Conservation (phyloP, 2,329 filamentous ascomycete genomes). For the Trichothecium sympodiale region DNA sequence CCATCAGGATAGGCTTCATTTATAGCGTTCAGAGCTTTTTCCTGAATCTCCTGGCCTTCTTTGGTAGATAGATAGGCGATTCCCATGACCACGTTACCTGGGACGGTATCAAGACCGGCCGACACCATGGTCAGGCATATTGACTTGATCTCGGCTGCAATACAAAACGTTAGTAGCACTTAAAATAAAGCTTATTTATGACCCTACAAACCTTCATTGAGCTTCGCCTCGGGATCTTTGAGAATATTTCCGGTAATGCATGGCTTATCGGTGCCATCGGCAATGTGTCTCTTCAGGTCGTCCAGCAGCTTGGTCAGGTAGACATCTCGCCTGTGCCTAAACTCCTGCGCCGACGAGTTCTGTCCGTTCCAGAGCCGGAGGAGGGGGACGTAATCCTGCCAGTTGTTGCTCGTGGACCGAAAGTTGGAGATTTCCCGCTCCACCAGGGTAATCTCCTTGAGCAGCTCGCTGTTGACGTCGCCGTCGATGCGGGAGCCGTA, state of each 20-base stretch:
- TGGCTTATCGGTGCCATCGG: constrained; percentile 26
- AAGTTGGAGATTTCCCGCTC: constrained; percentile 69
- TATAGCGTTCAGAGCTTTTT: constrained; percentile 59
- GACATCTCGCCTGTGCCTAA: constrained; percentile 55
- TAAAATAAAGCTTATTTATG: neutral
- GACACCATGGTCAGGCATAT: constrained; percentile 77
- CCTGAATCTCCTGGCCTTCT: constrained; percentile 59
- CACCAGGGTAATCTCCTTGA: constrained; percentile 64
- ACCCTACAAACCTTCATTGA: constrained; percentile 21
- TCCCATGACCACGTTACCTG: constrained; percentile 69
- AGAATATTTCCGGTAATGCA: constrained; percentile 41
- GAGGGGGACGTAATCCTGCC: constrained; percentile 75
- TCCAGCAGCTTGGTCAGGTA: constrained; percentile 58
- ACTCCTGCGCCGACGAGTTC: constrained; percentile 52
- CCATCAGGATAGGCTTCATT: constrained; percentile 58
- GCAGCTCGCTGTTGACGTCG: constrained; percentile 52
- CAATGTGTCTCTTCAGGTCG: constrained; percentile 32
- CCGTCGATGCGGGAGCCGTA: constrained; percentile 69
- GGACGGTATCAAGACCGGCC: constrained; percentile 71
- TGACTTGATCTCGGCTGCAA: constrained; percentile 60
- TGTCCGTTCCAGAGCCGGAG: constrained; percentile 52
- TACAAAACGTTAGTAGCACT: neutral
- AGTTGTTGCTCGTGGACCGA: constrained; percentile 70
- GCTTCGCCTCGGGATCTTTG: constrained; percentile 32
- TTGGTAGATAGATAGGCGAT: constrained; percentile 63